Evolutionary conservation across 2,329 filamentous ascomycete genomes (phyloP).

Genomic region (Aureobasidium pullulans): DNA sequence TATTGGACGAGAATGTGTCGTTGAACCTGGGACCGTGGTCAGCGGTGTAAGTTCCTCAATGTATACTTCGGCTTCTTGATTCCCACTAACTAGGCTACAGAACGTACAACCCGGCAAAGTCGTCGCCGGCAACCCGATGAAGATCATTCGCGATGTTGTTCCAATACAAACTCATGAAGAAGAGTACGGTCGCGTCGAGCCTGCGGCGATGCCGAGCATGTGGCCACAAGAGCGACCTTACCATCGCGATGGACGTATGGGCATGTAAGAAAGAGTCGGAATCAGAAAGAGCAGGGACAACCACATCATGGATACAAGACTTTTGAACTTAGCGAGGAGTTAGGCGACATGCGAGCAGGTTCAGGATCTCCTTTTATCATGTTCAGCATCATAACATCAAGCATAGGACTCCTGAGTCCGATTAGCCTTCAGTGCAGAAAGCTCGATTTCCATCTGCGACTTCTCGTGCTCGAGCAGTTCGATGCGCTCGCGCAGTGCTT

Average conservation of each 20-base stretch:
- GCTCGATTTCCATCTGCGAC: not conserved
- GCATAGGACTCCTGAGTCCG: not conserved
- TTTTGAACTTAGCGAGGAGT: conserved; percentile 8
- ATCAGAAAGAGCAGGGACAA: not conserved
- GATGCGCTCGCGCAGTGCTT: conserved; percentile 47
- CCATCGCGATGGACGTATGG: not conserved
- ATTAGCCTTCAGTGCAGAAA: not conserved
- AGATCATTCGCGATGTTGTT: conserved; percentile 20
- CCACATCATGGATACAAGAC: not conserved
- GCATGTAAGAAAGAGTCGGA: not conserved
- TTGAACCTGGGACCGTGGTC: conserved; percentile 49
- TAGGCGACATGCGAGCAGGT: not conserved
- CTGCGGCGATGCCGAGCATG: not conserved
- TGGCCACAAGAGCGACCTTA: not conserved
- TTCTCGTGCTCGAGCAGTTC: conserved; percentile 46
- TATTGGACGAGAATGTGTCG: conserved; percentile 46
- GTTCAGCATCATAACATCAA: not conserved
- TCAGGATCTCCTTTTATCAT: not conserved
- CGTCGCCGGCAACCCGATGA: conserved; percentile 42
- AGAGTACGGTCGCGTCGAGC: not conserved
- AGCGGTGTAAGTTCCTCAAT: conserved; percentile 40
- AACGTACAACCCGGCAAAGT: conserved; percentile 41
- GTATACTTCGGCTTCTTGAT: conserved; percentile 22
- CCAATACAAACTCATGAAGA: not conserved
- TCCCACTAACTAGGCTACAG: conserved; percentile 22